Conservation (phyloP, 2,329 filamentous ascomycete species). For the Fusarium veterinarium region DNA sequence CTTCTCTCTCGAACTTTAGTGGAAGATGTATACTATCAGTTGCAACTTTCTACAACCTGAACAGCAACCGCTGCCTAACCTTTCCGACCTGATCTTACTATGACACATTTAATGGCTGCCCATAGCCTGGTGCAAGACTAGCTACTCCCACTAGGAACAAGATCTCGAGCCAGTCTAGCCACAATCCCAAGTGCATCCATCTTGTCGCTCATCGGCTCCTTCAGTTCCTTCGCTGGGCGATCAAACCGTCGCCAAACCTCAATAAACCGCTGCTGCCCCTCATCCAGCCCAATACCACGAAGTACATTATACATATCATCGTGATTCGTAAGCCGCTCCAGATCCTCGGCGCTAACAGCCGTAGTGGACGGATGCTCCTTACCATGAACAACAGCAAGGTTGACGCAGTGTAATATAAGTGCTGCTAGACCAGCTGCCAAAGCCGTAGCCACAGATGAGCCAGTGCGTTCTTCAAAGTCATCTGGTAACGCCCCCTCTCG, state of each 20-base stretch:
- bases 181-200: not conserved
- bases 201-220: not conserved
- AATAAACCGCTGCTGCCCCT: not conserved
- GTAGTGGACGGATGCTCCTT: not conserved
- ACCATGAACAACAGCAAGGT: not conserved
- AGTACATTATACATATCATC: not conserved
- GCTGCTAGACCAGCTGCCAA: slow-evolving; percentile 46
- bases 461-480: slow-evolving; percentile 10
- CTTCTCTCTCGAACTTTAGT: not conserved
- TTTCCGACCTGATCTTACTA: accelerated
- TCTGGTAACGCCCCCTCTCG: not conserved
- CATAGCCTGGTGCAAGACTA: not conserved
- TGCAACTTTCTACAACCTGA: not conserved
- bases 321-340: not conserved
- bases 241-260: not conserved
- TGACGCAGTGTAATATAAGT: slow-evolving; percentile 24
- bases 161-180: not conserved
- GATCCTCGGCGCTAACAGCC: not conserved
- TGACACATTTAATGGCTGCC: not conserved
- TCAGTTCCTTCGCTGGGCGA: not conserved
- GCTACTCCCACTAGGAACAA: not conserved
- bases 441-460: slow-evolving; percentile 45
- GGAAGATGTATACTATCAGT: not conserved
- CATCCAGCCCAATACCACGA: not conserved
- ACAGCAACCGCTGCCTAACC: not conserved